phyloP scores from a whole-genome alignment of 176 grass and related monocot species.

The maize (Zea mays) region DNA sequence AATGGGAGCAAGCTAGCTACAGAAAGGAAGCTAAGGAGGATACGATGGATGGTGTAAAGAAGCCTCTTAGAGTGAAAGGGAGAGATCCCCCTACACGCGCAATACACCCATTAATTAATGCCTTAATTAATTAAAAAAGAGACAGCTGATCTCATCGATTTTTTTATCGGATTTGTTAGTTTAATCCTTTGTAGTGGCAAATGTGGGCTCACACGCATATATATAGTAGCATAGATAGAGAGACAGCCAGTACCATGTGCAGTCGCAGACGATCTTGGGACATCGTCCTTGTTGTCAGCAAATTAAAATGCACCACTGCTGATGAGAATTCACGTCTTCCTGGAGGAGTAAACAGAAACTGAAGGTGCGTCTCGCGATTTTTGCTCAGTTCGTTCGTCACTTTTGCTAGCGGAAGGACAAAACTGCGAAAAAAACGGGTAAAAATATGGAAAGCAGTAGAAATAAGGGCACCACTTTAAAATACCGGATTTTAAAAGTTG shows the following conservation, averaged over 20 bases:
- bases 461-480: no score
- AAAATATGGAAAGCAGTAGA: no score
- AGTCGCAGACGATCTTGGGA: not conserved
- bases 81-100: slow-evolving; percentile 49
- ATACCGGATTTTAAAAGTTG: no score
- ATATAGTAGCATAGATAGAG: not conserved
- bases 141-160: slow-evolving; percentile 32
- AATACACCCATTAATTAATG: slow-evolving; percentile 31
- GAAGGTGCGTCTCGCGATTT: not conserved
- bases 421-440: no score
- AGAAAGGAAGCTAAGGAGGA: slow-evolving; percentile 16
- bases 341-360: not conserved
- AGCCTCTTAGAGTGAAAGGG: slow-evolving; percentile 73
- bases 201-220: not conserved
- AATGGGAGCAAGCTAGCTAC: slow-evolving; percentile 6
- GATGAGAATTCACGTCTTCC: slow-evolving; percentile 9
- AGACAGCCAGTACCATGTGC: slow-evolving; percentile 36
- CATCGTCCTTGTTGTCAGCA: slow-evolving; percentile 14
- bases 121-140: not conserved
- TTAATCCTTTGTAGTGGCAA: slow-evolving; percentile 15
- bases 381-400: no score
- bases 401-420: no score
- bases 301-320: not conserved
- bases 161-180: slow-evolving; percentile 26
- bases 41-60: slow-evolving; percentile 36